These are phyloP conservation scores for Alternaria metachromatica DNA, from an alignment of 2,329 filamentous ascomycete genomes.

Conservation along the genomic window DNA sequence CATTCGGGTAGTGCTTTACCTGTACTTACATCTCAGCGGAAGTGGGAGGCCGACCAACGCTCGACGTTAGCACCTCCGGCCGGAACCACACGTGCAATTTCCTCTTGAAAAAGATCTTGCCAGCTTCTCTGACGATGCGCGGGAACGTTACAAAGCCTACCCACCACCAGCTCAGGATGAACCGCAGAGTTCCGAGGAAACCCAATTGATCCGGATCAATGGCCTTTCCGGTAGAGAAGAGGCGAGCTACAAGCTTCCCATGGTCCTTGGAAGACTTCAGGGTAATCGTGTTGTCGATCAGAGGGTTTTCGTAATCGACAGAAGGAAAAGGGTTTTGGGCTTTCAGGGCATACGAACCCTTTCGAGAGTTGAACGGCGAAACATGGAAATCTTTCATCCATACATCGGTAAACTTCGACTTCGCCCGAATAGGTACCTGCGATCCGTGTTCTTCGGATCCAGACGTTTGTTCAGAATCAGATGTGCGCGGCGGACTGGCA, in stretches of 20 bases:
- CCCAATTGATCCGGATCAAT: constrained; percentile 59
- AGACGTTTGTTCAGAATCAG: constrained; percentile 13
- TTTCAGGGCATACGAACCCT: constrained; percentile 56
- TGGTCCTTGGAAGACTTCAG: constrained; percentile 66
- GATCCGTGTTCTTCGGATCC: constrained; percentile 4
- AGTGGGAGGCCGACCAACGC: constrained; percentile 62
- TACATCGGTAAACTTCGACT: constrained; percentile 54
- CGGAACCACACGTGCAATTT: constrained; percentile 69
- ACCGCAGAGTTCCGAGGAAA: constrained; percentile 52
- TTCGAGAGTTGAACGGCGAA: constrained; percentile 71
- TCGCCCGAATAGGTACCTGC: constrained; percentile 1
- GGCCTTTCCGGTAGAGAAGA: constrained; percentile 61
- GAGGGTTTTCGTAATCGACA: constrained; percentile 34
- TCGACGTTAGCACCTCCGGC: constrained; percentile 66
- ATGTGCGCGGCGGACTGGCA: constrained; percentile 35
- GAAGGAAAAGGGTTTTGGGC: constrained; percentile 54
- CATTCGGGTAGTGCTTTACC: neutral
- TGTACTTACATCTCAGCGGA: constrained; percentile 53
- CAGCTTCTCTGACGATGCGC: constrained; percentile 68
- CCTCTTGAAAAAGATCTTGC: constrained; percentile 61
- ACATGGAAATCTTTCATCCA: constrained; percentile 79
- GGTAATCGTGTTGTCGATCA: constrained; percentile 66
- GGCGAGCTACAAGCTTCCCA: constrained; percentile 66
- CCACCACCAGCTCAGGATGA: constrained; percentile 69
- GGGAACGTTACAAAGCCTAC: constrained; percentile 71